phyloP scores from a whole-genome alignment of 1,284 basidiomycete species.

The Chondrostereum purpureum region DNA sequence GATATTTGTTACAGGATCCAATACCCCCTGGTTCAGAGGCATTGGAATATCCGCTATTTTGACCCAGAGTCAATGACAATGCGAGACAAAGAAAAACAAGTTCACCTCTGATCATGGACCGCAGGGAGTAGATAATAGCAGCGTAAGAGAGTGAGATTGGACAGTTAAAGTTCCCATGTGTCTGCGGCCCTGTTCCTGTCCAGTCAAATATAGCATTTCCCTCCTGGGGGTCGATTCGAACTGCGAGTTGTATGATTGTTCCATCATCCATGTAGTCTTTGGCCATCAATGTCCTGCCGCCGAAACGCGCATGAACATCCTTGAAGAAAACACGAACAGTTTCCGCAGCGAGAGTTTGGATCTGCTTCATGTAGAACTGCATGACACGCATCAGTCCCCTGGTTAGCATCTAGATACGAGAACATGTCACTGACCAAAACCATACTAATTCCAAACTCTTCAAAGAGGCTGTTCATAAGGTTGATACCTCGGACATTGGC shows the following conservation, averaged over 20 bases:
- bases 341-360: constrained; percentile 6
- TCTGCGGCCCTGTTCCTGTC: constrained; percentile 9
- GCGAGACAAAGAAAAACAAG: too few relatives aligned
- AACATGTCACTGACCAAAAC: constrained; percentile 2
- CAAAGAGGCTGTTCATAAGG: constrained; percentile 7
- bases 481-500: constrained; percentile 9
- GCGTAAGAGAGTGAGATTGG: constrained; percentile 8
- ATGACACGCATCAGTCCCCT: not conserved
- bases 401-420: not conserved
- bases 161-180: constrained; percentile 8
- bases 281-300: constrained; percentile 4
- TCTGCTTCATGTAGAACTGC: constrained; percentile 10
- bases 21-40: constrained; percentile 6
- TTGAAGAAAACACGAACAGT: constrained; percentile 8
- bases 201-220: constrained; percentile 9
- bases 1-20: constrained; percentile 7
- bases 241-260: constrained; percentile 1
- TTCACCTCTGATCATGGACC: constrained; percentile 7
- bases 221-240: constrained; percentile 8
- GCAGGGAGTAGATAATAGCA: constrained; percentile 9
- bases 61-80: too few relatives aligned
- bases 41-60: constrained; percentile 5
- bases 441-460: constrained; percentile 7
- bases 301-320: constrained; percentile 1
- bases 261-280: constrained; percentile 9